Base-by-base conservation (phyloP, 208 protist species). In the Acanthamoeba lenticulata region DNA sequence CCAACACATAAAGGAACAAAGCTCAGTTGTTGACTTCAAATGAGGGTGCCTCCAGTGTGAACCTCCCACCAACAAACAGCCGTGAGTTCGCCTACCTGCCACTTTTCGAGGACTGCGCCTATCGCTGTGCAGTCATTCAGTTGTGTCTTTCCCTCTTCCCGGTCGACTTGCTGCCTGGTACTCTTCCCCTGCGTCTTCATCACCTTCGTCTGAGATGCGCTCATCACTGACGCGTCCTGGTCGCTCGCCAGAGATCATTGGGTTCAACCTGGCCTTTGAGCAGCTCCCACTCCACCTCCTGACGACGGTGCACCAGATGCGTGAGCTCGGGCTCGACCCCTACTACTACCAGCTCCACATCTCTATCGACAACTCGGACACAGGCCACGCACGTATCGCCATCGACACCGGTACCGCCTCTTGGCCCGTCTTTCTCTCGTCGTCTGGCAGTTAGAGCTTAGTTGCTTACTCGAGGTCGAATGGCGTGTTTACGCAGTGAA, bases 281-380 rank as follows among this genome's bases (percentile, higher is more conserved):
- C 88, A 92, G 88, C 49, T 92, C 27, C 88, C 88, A 27, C 88
- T 92, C 9, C 88, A 92, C 17, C 55, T 92, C 52, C 34, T 92
- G 32, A 74, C n/a, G 15, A 92, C 88, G 7, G 88, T 92, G 2
- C 65, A 92, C 52, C 65, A 92, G 69, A 79, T 79, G 69, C 69
- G 69, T 6, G 38, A 74, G 24, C 42, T 72, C 24, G 42, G 40
- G 19, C 29, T 92, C 52, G 55, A 92, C 21, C 49, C 88, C 17
- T 92, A 92, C 45, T 92, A 92, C 52, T 92, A 60, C 45, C 88
- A 92, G 45, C 55, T 92, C 29, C 88, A 92, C 88, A 92, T 92
- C 45, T 92, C 88, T 0, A 92, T 92, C 42, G 88, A 92, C 55
- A 92, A 92, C 88, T 69, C 65, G 3, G 49, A 92, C 55, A 92